Percentiles rank a stretch among this genome's conserved stretches.
These are phyloP conservation scores for Plasmodium ovale DNA, from an alignment of 169 alveolate species.

Conservation along the genomic window DNA sequence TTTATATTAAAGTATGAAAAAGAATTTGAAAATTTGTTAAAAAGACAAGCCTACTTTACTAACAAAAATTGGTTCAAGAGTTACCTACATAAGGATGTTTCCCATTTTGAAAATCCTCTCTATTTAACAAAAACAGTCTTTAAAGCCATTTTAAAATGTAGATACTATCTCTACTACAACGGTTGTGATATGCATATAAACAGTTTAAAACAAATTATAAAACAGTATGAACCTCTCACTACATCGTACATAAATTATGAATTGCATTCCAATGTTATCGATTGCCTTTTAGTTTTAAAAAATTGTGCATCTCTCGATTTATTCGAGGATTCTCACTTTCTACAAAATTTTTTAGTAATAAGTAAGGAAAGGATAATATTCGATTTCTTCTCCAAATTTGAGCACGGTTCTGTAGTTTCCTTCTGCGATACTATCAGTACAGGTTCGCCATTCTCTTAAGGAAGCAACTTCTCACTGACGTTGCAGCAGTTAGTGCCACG, in stretches of 20 bases:
- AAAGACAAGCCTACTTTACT: slow-evolving; percentile 50
- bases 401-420: no score
- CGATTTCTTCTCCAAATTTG: slow-evolving; percentile 52
- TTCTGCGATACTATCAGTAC: no score
- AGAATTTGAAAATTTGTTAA: slow-evolving; percentile 40
- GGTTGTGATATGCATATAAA: slow-evolving; percentile 30
- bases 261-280: slow-evolving; percentile 35
- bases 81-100: slow-evolving; percentile 22
- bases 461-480: neutral
- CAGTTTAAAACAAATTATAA: slow-evolving; percentile 61
- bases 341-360: slow-evolving; percentile 49
- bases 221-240: slow-evolving; percentile 59
- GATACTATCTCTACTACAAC: slow-evolving; percentile 55
- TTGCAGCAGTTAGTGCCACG: neutral
- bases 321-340: slow-evolving; percentile 9
- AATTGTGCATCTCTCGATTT: slow-evolving; percentile 54
- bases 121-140: slow-evolving; percentile 23
- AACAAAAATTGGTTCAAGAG: slow-evolving; percentile 59
- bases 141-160: slow-evolving; percentile 31
- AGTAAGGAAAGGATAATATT: slow-evolving; percentile 26
- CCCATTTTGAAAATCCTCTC: slow-evolving; percentile 37
- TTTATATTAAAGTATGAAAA: slow-evolving; percentile 12
- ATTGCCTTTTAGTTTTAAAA: slow-evolving; percentile 51
- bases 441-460: neutral
- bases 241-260: slow-evolving; percentile 39